phyloP scores from a whole-genome alignment of 352 stramenopile species.

The Blastocystis sp. region DNA sequence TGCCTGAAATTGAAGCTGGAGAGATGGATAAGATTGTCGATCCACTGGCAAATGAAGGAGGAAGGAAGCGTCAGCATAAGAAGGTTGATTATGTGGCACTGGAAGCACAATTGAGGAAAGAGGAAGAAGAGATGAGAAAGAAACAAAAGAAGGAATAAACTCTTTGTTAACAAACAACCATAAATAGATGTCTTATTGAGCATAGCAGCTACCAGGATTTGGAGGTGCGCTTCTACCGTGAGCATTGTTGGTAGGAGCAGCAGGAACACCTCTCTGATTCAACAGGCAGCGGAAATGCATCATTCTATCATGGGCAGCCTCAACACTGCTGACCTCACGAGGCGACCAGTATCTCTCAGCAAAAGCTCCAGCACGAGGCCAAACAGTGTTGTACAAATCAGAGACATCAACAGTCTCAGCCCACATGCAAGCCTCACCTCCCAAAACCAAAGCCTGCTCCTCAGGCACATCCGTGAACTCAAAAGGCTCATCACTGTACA shows the following conservation, averaged over 20 bases:
- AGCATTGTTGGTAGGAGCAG: constrained; percentile 43
- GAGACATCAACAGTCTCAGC: constrained; percentile 66
- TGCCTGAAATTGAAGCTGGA: constrained; percentile 54
- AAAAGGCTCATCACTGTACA: constrained; percentile 72
- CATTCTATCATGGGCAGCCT: constrained; percentile 64
- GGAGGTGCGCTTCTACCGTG: constrained; percentile 24
- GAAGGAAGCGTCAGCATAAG: constrained; percentile 2
- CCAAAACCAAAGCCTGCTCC: constrained; percentile 70
- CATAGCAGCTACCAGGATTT: constrained; percentile 45
- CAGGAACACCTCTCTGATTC: constrained; percentile 55
- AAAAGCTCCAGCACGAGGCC: constrained; percentile 60
- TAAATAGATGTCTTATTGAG: neutral
- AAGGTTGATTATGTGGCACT: constrained; percentile 63
- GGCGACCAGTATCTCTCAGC: constrained; percentile 67
- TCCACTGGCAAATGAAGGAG: constrained; percentile 28
- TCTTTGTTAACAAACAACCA: constrained; percentile 44
- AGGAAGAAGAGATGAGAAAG: constrained; percentile 64
- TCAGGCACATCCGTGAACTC: constrained; percentile 69
- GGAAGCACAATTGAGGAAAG: constrained; percentile 57
- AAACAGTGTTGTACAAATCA: constrained; percentile 60
- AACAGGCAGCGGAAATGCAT: constrained; percentile 54
- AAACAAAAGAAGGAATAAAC: constrained; percentile 33
- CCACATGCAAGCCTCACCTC: constrained; percentile 72
- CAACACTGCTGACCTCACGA: constrained; percentile 57
- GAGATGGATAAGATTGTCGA: constrained; percentile 60